Evolutionary conservation across 345 rosid species (phyloP).

Genomic region (Zanthoxylum bungeanum): DNA sequence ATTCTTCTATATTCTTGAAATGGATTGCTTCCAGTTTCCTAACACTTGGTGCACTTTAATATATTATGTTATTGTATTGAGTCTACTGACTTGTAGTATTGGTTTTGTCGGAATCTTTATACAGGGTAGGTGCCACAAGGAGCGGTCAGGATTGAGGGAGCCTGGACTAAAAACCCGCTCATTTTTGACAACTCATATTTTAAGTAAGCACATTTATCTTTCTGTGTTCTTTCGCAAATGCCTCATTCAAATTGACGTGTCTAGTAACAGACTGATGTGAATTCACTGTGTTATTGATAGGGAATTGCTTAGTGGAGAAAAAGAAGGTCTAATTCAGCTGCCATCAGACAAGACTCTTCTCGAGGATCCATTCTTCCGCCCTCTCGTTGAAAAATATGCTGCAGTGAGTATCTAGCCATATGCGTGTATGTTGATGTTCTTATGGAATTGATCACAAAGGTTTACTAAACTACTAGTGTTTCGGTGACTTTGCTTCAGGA

Average conservation of each 20-base stretch:
- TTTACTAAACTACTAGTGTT: background rate
- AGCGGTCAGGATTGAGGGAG: conserved; percentile 90
- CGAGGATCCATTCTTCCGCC: conserved; percentile 66
- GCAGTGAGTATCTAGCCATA: conserved; percentile 34
- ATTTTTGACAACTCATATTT: conserved; percentile 84
- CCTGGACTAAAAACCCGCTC: conserved; percentile 87
- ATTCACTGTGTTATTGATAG: conserved; percentile 22
- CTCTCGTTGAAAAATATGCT: conserved; percentile 75
- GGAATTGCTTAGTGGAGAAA: conserved; percentile 76
- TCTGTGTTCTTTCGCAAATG: background rate
- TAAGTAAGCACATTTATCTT: conserved; percentile 39
- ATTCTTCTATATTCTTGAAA: background rate
- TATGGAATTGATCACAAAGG: background rate
- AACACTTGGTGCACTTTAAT: background rate
- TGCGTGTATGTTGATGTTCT: background rate
- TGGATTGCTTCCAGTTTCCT: background rate
- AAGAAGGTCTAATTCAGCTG: conserved; percentile 72
- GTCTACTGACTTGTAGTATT: background rate
- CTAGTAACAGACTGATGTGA: background rate
- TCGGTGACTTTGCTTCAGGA: conserved; percentile 35
- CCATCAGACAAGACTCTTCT: conserved; percentile 80
- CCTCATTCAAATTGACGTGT: background rate
- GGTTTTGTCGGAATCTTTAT: background rate
- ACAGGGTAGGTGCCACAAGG: conserved; percentile 95
- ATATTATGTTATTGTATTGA: too few species aligned